phyloP scores from a whole-genome alignment of 495 filamentous ascomycete genomes.

The Lepraria neglecta region DNA sequence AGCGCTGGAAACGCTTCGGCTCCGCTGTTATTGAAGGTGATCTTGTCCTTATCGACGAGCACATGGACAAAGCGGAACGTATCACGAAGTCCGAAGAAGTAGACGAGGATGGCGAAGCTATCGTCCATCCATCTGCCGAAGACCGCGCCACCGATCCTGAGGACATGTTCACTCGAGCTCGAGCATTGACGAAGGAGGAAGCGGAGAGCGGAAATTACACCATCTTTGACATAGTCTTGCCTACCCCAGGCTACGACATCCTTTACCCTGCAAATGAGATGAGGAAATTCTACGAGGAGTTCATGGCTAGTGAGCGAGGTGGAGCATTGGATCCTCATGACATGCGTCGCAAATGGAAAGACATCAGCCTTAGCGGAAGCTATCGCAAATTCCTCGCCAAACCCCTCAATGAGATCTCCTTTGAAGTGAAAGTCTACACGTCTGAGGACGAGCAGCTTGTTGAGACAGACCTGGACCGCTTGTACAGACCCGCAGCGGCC shows the following conservation, averaged over 20 bases:
- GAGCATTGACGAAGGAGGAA: conserved; percentile 67
- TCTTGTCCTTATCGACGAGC: conserved; percentile 63
- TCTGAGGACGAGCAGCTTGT: conserved; percentile 76
- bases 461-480: conserved; percentile 67
- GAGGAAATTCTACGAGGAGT: conserved; percentile 67
- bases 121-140: conserved; percentile 52
- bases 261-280: conserved; percentile 80
- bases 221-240: conserved; percentile 88
- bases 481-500: conserved; percentile 28
- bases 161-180: conserved; percentile 65
- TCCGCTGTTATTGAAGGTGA: conserved; percentile 74
- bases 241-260: conserved; percentile 86
- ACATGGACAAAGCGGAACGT: conserved; percentile 40
- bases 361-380: conserved; percentile 78
- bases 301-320: conserved; percentile 74
- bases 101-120: conserved; percentile 64
- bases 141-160: conserved; percentile 51
- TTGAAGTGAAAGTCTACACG: conserved; percentile 61
- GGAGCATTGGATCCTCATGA: conserved; percentile 73
- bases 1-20: conserved; percentile 69
- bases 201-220: conserved; percentile 69
- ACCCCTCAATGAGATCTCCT: conserved; percentile 50
- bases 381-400: conserved; percentile 81
- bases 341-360: conserved; percentile 80
- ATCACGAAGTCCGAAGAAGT: conserved; percentile 35